Conservation (phyloP, 176 grass and related monocot genomes). For the Zoysia japonica region DNA sequence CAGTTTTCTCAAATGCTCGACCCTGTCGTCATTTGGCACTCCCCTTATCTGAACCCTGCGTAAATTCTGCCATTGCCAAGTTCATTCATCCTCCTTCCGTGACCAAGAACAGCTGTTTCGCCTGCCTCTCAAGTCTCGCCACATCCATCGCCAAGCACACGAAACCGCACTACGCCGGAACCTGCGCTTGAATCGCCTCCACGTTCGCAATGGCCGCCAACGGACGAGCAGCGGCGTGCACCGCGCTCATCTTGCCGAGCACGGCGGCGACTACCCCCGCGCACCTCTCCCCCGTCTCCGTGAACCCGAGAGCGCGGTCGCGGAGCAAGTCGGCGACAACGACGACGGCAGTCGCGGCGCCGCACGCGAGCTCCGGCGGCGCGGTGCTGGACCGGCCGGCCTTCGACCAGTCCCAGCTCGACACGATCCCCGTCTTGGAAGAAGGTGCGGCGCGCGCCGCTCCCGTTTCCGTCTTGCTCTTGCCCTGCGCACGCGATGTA, state of each 20-base stretch:
- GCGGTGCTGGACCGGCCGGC: slow-evolving; percentile 58
- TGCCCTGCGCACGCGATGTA: background rate
- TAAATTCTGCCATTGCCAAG: slow-evolving; percentile 28
- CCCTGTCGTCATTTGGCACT: background rate
- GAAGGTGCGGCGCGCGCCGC: slow-evolving; percentile 45
- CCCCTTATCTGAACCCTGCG: slow-evolving; percentile 21
- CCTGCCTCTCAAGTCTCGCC: background rate
- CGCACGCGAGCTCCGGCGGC: slow-evolving; percentile 29
- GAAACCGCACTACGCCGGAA: background rate
- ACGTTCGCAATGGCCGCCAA: slow-evolving; percentile 43
- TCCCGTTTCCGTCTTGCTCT: background rate
- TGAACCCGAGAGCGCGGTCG: background rate
- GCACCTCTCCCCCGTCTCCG: background rate
- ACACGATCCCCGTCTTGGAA: slow-evolving; percentile 37
- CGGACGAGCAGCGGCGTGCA: slow-evolving; percentile 39
- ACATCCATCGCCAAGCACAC: background rate
- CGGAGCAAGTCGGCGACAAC: background rate
- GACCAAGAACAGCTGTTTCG: background rate
- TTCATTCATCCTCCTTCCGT: background rate
- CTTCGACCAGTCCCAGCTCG: slow-evolving; percentile 67
- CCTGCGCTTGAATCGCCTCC: background rate
- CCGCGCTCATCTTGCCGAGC: slow-evolving; percentile 35
- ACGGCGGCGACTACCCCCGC: background rate
- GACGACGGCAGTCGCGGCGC: background rate
- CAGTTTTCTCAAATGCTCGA: background rate